Percentiles rank a stretch among this genome's conserved stretches.
phyloP scores from a whole-genome alignment of 768 basidiomycete species.

The Rhizopogon salebrosus region DNA sequence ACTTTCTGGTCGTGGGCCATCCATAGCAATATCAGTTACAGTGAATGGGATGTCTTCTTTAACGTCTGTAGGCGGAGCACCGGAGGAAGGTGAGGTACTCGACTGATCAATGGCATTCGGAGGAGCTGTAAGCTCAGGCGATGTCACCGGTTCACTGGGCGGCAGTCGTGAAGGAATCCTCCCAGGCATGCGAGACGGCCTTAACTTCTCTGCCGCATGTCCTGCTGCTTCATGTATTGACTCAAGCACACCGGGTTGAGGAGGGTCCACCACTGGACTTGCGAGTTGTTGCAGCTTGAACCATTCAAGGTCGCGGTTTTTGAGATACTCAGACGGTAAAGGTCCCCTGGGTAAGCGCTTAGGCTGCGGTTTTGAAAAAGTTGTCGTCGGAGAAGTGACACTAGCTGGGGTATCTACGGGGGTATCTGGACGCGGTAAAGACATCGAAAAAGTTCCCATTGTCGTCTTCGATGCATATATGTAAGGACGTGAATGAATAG shows the following conservation, averaged over 20 bases:
- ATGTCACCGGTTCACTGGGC: background rate
- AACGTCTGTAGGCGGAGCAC: background rate
- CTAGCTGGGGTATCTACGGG: background rate
- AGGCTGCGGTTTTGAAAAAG: conserved; percentile 19
- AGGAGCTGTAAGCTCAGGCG: background rate
- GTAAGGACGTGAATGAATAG: background rate
- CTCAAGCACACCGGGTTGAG: background rate
- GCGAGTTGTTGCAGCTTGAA: conserved; percentile 14
- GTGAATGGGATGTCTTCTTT: background rate
- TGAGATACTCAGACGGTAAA: conserved; percentile 18
- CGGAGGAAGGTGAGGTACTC: background rate
- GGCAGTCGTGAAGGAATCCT: background rate
- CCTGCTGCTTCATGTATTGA: background rate
- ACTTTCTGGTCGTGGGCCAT: background rate
- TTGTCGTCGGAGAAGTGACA: background rate
- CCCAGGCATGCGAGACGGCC: background rate
- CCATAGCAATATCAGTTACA: background rate
- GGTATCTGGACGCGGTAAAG: background rate
- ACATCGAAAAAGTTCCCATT: background rate
- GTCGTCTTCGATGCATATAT: background rate
- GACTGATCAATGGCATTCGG: background rate
- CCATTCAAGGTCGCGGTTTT: conserved; percentile 26
- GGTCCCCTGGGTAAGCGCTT: conserved; percentile 16
- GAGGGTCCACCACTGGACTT: background rate
- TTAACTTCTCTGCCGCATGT: background rate